phyloP scores from a whole-genome alignment of 805 yeast genomes.

The Sungouiozyma ichnusensis region DNA sequence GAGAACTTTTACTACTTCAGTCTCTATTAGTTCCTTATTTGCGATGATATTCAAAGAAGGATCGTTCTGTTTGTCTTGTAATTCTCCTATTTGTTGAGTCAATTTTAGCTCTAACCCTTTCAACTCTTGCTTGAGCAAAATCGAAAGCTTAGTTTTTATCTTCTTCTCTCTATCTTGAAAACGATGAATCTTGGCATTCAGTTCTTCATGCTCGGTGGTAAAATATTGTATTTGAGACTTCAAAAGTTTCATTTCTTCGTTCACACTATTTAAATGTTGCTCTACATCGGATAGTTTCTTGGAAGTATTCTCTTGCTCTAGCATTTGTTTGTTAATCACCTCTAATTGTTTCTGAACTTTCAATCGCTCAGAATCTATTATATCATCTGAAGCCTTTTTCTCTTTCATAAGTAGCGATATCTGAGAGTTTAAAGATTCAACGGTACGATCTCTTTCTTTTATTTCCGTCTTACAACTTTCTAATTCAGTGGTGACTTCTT shows the following conservation, averaged over 20 bases:
- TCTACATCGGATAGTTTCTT: background rate
- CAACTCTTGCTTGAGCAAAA: constrained; percentile 17
- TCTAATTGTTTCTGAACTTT: constrained; percentile 16
- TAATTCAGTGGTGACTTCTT: constrained; percentile 37
- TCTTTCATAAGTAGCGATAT: constrained; percentile 25
- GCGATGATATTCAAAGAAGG: constrained; percentile 8
- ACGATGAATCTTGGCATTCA: constrained; percentile 15
- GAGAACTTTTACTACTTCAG: constrained; percentile 12
- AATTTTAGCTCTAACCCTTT: constrained; percentile 11
- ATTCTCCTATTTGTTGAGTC: constrained; percentile 8
- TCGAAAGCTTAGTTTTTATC: constrained; percentile 14
- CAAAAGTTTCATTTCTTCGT: background rate
- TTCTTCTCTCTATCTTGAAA: constrained; percentile 16
- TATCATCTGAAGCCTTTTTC: constrained; percentile 20
- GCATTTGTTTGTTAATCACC: background rate
- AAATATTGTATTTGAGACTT: constrained; percentile 3
- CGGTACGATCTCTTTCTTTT: constrained; percentile 35
- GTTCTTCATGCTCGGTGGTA: constrained; percentile 10
- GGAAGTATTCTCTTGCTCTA: background rate
- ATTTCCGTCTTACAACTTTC: constrained; percentile 42
- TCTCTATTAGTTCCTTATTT: constrained; percentile 12
- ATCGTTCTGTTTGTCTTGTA: constrained; percentile 3
- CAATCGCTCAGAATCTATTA: constrained; percentile 18
- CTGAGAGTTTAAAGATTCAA: constrained; percentile 33
- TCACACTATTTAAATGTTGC: background rate